A percentile compares a stretch with the other conserved stretches of the same genome.
Evolutionary conservation across 345 rosid genomes (phyloP).

Genomic region (Bretschneidera sinensis): DNA sequence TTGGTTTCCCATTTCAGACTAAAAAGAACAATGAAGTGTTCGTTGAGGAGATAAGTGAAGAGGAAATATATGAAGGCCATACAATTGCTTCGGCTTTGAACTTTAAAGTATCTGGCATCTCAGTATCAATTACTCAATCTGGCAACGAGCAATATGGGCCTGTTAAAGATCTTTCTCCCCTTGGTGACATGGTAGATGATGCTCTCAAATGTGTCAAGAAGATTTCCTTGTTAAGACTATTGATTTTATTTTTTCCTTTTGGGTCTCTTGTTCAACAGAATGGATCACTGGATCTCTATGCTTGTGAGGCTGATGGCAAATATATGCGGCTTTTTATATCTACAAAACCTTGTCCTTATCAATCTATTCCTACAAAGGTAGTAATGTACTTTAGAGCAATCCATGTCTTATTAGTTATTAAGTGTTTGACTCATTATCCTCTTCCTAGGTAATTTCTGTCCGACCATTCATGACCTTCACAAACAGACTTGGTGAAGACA

Average conservation of each 20-base stretch:
- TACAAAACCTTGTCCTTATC: conserved; percentile 73
- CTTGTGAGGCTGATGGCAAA: conserved; percentile 63
- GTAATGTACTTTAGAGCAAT: conserved; percentile 1
- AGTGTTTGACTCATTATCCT: conserved; percentile 11
- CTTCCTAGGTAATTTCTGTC: conserved; percentile 66
- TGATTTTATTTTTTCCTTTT: conserved; percentile 17
- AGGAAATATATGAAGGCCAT: conserved; percentile 74
- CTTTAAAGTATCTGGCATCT: conserved; percentile 63
- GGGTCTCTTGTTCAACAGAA: conserved; percentile 40
- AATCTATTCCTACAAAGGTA: conserved; percentile 93
- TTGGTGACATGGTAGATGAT: conserved; percentile 79
- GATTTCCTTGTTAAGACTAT: conserved; percentile 3
- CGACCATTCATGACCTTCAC: conserved; percentile 96
- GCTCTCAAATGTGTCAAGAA: neutral
- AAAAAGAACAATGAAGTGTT: conserved; percentile 35
- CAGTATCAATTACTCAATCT: conserved; percentile 52
- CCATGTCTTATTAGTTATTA: neutral
- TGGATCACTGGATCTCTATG: conserved; percentile 84
- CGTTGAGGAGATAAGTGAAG: conserved; percentile 64
- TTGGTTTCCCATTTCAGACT: conserved; percentile 50
- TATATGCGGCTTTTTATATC: conserved; percentile 81
- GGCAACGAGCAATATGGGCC: conserved; percentile 65
- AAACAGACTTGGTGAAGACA: conserved; percentile 80
- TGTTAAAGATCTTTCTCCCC: conserved; percentile 75
- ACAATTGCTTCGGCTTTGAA: conserved; percentile 92